Percentiles rank a stretch among this genome's conserved stretches.
These are phyloP conservation scores for Exophiala sp. DNA, from an alignment of 2,329 filamentous ascomycete species.

Conservation along the genomic window DNA sequence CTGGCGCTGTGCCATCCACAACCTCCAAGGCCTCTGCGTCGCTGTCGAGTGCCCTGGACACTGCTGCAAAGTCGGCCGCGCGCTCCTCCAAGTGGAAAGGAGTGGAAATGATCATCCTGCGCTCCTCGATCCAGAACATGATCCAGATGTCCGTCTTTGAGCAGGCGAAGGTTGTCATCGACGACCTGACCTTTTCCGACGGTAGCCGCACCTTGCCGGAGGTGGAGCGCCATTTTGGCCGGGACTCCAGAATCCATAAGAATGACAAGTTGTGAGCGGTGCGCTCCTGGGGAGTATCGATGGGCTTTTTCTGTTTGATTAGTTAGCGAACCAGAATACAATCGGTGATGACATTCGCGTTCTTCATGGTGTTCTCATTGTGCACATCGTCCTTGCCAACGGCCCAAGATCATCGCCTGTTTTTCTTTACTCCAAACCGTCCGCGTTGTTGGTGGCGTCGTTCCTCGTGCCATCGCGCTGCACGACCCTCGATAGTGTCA, in stretches of 20 bases:
- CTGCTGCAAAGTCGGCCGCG: slow-evolving; percentile 33
- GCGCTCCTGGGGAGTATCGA: background rate
- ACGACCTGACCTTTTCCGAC: slow-evolving; percentile 35
- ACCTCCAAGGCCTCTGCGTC: background rate
- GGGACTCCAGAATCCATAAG: slow-evolving; percentile 23
- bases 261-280: slow-evolving; percentile 18
- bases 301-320: background rate
- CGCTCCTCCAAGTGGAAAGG: slow-evolving; percentile 47
- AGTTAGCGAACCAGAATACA: background rate
- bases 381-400: background rate
- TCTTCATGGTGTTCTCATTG: background rate
- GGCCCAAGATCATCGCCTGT: background rate
- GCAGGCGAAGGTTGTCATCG: slow-evolving; percentile 44
- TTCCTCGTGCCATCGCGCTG: too few species aligned
- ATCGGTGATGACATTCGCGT: background rate
- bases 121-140: slow-evolving; percentile 48
- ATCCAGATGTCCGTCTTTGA: slow-evolving; percentile 47
- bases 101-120: slow-evolving; percentile 45
- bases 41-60: slow-evolving; percentile 9
- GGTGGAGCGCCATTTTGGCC: slow-evolving; percentile 26
- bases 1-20: slow-evolving; percentile 1
- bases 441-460: background rate
- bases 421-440: too few species aligned
- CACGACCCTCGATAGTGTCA: too few species aligned
- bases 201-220: slow-evolving; percentile 26